Percentiles rank a stretch among this genome's conserved stretches.
Evolutionary conservation across 2,329 filamentous ascomycete genomes (phyloP).

Genomic region (Colletotrichum endophyticum): DNA sequence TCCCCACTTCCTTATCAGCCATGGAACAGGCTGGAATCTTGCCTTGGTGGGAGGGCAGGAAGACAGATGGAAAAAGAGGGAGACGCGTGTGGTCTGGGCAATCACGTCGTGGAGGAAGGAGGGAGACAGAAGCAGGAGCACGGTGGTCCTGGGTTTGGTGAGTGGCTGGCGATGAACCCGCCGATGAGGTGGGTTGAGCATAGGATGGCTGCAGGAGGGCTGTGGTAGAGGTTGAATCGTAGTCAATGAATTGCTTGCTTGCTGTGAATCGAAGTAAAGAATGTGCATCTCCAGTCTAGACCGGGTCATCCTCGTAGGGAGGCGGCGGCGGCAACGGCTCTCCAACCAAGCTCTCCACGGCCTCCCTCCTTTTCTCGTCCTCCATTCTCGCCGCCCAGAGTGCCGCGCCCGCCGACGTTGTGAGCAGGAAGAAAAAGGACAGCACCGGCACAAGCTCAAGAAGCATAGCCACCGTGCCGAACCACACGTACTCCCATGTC

Average conservation of each 20-base stretch:
- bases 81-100: background rate
- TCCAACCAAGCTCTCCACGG: conserved; percentile 22
- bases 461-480: conserved; percentile 83
- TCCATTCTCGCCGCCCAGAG: conserved; percentile 87
- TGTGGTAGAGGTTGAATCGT: background rate
- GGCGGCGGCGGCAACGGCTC: conserved; percentile 36
- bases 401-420: conserved; percentile 82
- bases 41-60: background rate
- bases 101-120: background rate
- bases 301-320: conserved; percentile 41
- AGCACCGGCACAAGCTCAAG: conserved; percentile 87
- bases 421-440: conserved; percentile 94
- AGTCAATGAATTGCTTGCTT: background rate
- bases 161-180: background rate
- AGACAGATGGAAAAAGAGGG: background rate
- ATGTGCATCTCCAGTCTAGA: conserved; percentile 21
- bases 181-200: background rate
- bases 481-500: conserved; percentile 89
- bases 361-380: conserved; percentile 45
- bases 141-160: background rate
- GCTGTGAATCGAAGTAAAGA: background rate
- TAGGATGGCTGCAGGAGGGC: background rate
- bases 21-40: background rate
- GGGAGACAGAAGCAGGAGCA: background rate
- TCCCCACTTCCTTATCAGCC: background rate